Base-by-base conservation (phyloP, 176 grass and related monocot species). In the Zea luxurians region DNA sequence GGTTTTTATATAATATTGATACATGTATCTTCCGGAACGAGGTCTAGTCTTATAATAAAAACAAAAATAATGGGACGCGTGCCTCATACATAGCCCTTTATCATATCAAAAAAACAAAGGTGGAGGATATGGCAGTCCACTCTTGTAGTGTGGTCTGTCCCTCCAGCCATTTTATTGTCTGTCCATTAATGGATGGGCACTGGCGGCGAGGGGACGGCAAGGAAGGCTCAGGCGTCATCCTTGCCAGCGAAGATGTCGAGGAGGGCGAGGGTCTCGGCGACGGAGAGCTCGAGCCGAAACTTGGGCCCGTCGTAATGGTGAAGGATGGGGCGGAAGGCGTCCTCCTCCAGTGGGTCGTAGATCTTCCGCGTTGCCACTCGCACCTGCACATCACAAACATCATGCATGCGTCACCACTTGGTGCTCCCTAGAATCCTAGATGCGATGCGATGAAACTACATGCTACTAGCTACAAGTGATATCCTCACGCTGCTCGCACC, bases 241-340 rank as follows among this genome's bases (percentile, higher is more conserved):
- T 79, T 88, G 38, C 94, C 91, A 4, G 78, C 87, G 60, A 98
- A 98, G 68, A 94, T 90, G 66, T 98, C 95, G 7, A 98, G 95
- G 16, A 98, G 91, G 9, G 85, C 41, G 37, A 98, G 81, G 0
- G 95, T 88, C 92, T 99, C 96, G 5, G 81, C 69, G 73, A 99
- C 85, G 78, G 85, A 89, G 48, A 99, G 86, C 85, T 99, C 92
- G 38, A 99, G 84, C n/a, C 96, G 74, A 86, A 99, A 99, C 63
- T 99, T 99, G 35, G 96, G 96, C 17, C 96, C 96, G 45, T 99
- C 96, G 47, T 99, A 99, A 88, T 99, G 96, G 75, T 99, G 96
- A n/a, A 99, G 92, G 77, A 99, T 91, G 1, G 96, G 96, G 12
- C 96, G 76, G 85, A 99, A 99, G 16, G 96, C 90, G 70, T 99